Evolutionary conservation across 495 filamentous ascomycete genomes (phyloP).

Genomic region (Neurospora sp.): DNA sequence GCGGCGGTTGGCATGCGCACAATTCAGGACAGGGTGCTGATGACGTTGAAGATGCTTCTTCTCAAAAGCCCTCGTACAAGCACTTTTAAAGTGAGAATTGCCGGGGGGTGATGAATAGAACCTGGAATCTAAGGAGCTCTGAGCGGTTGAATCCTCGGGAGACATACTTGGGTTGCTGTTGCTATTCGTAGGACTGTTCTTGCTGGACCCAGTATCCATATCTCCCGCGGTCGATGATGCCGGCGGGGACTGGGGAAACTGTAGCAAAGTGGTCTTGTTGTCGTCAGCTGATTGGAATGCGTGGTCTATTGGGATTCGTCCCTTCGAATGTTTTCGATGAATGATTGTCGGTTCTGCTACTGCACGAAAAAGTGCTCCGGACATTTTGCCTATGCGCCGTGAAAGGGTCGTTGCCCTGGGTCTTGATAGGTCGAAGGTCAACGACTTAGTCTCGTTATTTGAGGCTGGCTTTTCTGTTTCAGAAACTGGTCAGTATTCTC

Average conservation of each 20-base stretch:
- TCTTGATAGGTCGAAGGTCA: neutral
- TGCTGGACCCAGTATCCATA: constrained; percentile 8
- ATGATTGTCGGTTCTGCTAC: constrained; percentile 37
- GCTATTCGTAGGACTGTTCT: constrained; percentile 3
- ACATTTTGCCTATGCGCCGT: constrained; percentile 27
- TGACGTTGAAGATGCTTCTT: constrained; percentile 11
- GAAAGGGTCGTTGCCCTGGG: constrained; percentile 14
- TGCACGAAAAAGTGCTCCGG: constrained; percentile 29
- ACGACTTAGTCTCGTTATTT: neutral
- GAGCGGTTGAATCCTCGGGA: constrained; percentile 21
- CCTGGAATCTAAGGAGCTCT: constrained; percentile 35
- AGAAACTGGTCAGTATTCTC: neutral
- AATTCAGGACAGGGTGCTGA: neutral
- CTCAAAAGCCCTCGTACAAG: neutral
- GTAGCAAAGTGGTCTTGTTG: neutral
- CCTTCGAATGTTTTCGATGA: constrained; percentile 30
- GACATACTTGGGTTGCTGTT: constrained; percentile 4
- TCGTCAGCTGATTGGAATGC: constrained; percentile 8
- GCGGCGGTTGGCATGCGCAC: constrained; percentile 10
- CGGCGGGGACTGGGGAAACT: neutral
- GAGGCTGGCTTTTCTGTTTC: neutral
- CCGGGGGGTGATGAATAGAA: constrained; percentile 2
- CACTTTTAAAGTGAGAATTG: constrained; percentile 3
- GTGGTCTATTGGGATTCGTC: constrained; percentile 18
- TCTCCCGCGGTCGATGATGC: neutral